phyloP scores from a whole-genome alignment of 192 early-diverging fungal species.

The Umbelopsis ramanniana region DNA sequence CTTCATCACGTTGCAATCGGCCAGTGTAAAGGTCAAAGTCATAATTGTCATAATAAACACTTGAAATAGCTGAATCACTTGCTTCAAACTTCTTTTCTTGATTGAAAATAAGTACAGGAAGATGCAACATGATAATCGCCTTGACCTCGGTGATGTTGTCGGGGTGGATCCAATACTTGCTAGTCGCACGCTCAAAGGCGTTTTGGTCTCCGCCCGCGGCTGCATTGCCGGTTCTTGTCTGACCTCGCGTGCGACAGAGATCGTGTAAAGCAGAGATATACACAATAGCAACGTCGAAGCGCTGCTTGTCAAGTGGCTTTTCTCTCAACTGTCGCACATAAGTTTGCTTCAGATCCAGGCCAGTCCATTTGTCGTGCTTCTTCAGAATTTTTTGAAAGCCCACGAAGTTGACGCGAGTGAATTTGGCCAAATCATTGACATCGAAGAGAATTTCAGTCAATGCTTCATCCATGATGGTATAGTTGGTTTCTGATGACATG shows the following conservation, averaged over 20 bases:
- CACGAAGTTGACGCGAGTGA: conserved; percentile 83
- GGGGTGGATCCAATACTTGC: conserved; percentile 48
- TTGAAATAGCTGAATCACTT: conserved; percentile 39
- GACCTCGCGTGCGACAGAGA: conserved; percentile 57
- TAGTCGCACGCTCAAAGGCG: conserved; percentile 80
- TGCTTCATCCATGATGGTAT: conserved; percentile 58
- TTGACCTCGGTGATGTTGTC: conserved; percentile 47
- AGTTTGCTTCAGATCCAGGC: conserved; percentile 71
- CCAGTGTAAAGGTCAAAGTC: conserved; percentile 37
- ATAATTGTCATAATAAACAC: conserved; percentile 39
- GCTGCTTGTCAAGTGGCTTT: conserved; percentile 81
- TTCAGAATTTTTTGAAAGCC: conserved; percentile 94
- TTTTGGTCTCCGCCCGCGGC: conserved; percentile 39
- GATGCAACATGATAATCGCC: conserved; percentile 42
- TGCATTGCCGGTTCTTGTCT: conserved; percentile 31
- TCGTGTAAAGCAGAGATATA: conserved; percentile 84
- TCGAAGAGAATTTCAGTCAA: conserved; percentile 76
- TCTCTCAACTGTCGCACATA: conserved; percentile 79
- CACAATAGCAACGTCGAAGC: conserved; percentile 88
- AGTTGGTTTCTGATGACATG: conserved; percentile 53
- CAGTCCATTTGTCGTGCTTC: conserved; percentile 96
- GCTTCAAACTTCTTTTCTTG: conserved; percentile 48
- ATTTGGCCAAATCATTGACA: conserved; percentile 81
- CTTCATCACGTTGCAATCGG: conserved; percentile 39
- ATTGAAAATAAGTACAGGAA: conserved; percentile 52